Conservation (phyloP, 2,329 filamentous ascomycete genomes). For the Geoglossum cookeanum region DNA sequence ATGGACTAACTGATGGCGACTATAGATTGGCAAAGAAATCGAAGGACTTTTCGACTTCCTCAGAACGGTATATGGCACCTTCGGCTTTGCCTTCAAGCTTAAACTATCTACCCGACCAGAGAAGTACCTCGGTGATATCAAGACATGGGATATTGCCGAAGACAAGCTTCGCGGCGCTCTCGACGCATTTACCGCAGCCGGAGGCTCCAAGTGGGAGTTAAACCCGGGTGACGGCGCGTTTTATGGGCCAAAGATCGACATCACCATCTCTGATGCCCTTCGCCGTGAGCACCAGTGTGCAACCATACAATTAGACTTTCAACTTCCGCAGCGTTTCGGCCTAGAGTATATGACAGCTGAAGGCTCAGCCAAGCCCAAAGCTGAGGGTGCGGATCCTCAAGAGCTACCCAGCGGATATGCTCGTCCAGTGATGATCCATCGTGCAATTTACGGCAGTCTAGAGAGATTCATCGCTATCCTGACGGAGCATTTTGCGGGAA, state of each 20-base stretch:
- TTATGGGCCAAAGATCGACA: conserved; percentile 97
- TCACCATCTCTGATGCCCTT: conserved; percentile 78
- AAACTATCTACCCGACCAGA: conserved; percentile 85
- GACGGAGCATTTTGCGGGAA: conserved; percentile 31
- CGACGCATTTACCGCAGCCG: conserved; percentile 47
- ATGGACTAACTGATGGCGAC: conserved; percentile 5
- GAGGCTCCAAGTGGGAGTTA: conserved; percentile 60
- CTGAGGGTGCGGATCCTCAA: conserved; percentile 22
- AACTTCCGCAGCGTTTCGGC: conserved; percentile 68
- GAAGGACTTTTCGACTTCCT: conserved; percentile 77
- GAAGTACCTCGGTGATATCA: conserved; percentile 69
- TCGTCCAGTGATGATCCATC: conserved; percentile 31
- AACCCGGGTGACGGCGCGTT: conserved; percentile 95
- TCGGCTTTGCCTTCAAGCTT: conserved; percentile 81
- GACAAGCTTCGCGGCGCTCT: conserved; percentile 60
- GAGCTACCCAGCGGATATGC: conserved; percentile 24
- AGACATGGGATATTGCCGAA: conserved; percentile 82
- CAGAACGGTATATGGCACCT: conserved; percentile 56
- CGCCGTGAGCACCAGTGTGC: conserved; percentile 75
- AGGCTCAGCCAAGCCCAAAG: conserved; percentile 26
- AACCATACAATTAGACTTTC: conserved; percentile 88
- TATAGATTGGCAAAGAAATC: conserved; percentile 49
- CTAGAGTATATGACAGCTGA: conserved; percentile 70
- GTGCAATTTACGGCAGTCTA: conserved; percentile 30
- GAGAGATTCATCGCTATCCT: conserved; percentile 32